Evolutionary conservation across 306 rosid genomes (phyloP).

Genomic region (Arachis hypogaea): DNA sequence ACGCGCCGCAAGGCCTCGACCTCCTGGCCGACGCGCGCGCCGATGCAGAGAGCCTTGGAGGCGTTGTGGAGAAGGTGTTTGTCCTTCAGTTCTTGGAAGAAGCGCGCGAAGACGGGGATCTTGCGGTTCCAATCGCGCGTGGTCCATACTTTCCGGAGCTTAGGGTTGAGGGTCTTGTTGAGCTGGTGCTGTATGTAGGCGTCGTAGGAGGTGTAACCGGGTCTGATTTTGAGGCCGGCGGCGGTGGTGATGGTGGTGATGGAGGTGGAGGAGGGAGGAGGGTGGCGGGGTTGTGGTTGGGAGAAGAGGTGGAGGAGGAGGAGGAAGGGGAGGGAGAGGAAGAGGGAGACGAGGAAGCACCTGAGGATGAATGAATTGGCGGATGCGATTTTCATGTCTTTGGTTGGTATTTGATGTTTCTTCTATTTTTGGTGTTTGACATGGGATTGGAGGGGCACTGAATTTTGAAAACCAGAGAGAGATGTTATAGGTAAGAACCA

Average conservation of each 20-base stretch:
- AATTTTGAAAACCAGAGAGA: background rate
- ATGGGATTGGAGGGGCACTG: background rate
- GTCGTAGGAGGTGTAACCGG: slow-evolving; percentile 84
- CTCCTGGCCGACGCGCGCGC: slow-evolving; percentile 91
- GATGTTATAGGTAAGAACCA: background rate
- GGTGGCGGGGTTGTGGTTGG: slow-evolving; percentile 9
- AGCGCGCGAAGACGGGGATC: slow-evolving; percentile 62
- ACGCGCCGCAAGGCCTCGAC: slow-evolving; percentile 74
- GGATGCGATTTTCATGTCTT: slow-evolving; percentile 52
- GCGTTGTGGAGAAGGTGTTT: slow-evolving; percentile 48
- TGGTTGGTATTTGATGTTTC: too few species aligned
- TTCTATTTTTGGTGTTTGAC: slow-evolving; percentile 14
- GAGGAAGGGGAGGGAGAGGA: slow-evolving; percentile 62
- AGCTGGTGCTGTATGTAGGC: slow-evolving; percentile 80
- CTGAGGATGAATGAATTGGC: slow-evolving; percentile 49
- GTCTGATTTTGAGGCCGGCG: slow-evolving; percentile 70
- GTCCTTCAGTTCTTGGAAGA: slow-evolving; percentile 51
- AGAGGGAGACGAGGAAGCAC: slow-evolving; percentile 57
- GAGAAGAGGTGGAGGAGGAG: slow-evolving; percentile 43
- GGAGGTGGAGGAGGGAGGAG: background rate
- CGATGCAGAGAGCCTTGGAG: slow-evolving; percentile 70
- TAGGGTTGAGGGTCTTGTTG: slow-evolving; percentile 87
- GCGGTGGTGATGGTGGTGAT: background rate
- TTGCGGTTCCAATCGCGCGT: slow-evolving; percentile 96
- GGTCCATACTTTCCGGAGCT: slow-evolving; percentile 78